Base-by-base conservation (phyloP, 805 yeast genomes). In the Saturnispora mendoncae region DNA sequence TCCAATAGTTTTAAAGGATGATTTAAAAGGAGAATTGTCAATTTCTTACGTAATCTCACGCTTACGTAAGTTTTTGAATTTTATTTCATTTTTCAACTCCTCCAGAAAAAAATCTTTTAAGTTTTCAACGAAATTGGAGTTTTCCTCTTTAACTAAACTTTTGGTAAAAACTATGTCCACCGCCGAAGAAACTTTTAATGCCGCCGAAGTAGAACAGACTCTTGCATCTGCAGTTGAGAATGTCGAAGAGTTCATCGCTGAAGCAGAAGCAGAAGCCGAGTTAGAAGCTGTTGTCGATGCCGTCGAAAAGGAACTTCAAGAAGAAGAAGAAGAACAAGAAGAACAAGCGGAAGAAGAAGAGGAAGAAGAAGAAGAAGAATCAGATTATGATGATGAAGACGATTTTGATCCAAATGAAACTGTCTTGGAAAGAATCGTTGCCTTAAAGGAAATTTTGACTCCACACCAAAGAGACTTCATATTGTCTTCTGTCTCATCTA, bases 361-460 rank as follows among this genome's bases (percentile, higher is more conserved):
- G 6, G 29, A 27, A 27, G 29, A 7, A 7, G 14, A 27, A 9
- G 29, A 7, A 5, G 66, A 62, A 30, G 54, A 51, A 37, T 67
- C 66, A 29, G 85, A 78, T 44, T 64, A 69, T 20, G 84, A 76
- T 31, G 66, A 72, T 23, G 84, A 79, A 44, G 85, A 78, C 47
- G 94, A 84, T 52, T 84, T 76, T 50, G 85, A 84, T 59, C 84
- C 78, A 56, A 76, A 80, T 57, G 99, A 92, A 70, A 80, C 95
- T 25, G 51, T 92, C 14, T 64, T 70, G 46, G 97, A 92, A 54
- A 83, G 99, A 74, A 62, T 92, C 49, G 76, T 76, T 48, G 98
- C 99, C 38, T 74, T 92, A 55, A 86, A 80, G 64, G 97, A 92
- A 60, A 84, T 90, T 41, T 69, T 92, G 39, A 85, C 97, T 36